Conservation (phyloP, 2,329 filamentous ascomycete genomes). For the Aureobasidium sp. region DNA sequence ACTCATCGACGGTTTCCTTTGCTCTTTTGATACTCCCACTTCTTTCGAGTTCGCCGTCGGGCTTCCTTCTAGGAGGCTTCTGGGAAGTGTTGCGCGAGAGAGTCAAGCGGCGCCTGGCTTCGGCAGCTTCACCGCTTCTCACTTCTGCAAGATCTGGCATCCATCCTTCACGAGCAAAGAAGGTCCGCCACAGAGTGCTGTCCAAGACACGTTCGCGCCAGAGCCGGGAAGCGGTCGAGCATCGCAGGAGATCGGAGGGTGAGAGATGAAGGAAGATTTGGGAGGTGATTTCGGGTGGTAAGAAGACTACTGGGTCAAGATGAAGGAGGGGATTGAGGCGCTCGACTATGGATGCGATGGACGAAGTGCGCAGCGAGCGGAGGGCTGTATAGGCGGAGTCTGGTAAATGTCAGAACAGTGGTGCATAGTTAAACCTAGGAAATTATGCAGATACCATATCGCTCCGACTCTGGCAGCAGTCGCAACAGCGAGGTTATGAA, state of each 20-base stretch:
- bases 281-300: slow-evolving; percentile 85
- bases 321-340: slow-evolving; percentile 76
- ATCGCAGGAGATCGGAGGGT: slow-evolving; percentile 68
- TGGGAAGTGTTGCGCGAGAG: slow-evolving; percentile 3
- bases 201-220: slow-evolving; percentile 82
- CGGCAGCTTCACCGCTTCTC: slow-evolving; percentile 21
- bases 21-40: slow-evolving; percentile 48
- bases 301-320: slow-evolving; percentile 79
- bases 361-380: slow-evolving; percentile 69
- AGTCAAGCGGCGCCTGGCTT: slow-evolving; percentile 6
- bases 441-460: slow-evolving; percentile 16
- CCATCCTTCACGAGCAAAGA: slow-evolving; percentile 86
- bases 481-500: slow-evolving; percentile 12
- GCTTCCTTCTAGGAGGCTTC: slow-evolving; percentile 38
- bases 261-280: slow-evolving; percentile 84
- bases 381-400: slow-evolving; percentile 76
- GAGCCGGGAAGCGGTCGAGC: slow-evolving; percentile 68
- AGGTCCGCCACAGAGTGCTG: slow-evolving; percentile 73
- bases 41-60: slow-evolving; percentile 43
- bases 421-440: neutral
- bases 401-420: slow-evolving; percentile 32
- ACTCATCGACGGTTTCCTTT: slow-evolving; percentile 33
- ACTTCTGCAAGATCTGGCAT: slow-evolving; percentile 26
- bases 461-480: slow-evolving; percentile 12
- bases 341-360: slow-evolving; percentile 73